Conservation (phyloP, 1,139 yeast genomes). For the Zygoascus hellenicus region DNA sequence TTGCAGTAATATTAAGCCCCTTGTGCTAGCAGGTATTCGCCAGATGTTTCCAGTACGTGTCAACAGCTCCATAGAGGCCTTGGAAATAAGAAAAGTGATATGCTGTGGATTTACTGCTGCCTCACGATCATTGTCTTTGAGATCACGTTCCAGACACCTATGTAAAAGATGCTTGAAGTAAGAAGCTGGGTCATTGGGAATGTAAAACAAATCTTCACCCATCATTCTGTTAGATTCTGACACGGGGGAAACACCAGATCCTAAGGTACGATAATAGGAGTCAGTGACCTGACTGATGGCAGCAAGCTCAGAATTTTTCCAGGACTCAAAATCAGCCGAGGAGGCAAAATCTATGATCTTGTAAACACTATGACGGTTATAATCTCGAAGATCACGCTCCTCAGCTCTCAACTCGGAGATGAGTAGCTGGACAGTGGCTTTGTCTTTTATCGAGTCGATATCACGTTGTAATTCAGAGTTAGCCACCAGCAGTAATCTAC, state of each 20-base stretch:
- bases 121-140: constrained; percentile 25
- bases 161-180: constrained; percentile 36
- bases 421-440: constrained; percentile 42
- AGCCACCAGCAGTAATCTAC: constrained; percentile 22
- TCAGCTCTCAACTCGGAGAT: constrained; percentile 44
- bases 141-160: constrained; percentile 33
- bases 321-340: constrained; percentile 40
- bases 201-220: constrained; percentile 16
- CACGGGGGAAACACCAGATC: constrained; percentile 4
- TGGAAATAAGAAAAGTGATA: constrained; percentile 34
- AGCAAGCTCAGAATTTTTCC: constrained; percentile 47
- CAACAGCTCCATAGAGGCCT: constrained; percentile 41
- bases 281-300: constrained; percentile 37
- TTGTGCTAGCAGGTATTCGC: constrained; percentile 52
- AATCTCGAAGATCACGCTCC: constrained; percentile 39
- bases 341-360: constrained; percentile 41
- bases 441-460: constrained; percentile 31
- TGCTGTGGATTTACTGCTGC: constrained; percentile 26
- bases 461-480: constrained; percentile 27
- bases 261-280: constrained; percentile 11
- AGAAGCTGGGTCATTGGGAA: constrained; percentile 35
- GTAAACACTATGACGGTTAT: constrained; percentile 38
- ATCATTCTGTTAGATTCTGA: constrained; percentile 9
- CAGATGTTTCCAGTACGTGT: constrained; percentile 50
- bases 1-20: constrained; percentile 48